Evolutionary conservation across 2,329 filamentous ascomycete genomes (phyloP), one percentile per base, ranked within the genome.

Genomic region (Trichoderma gracile): DNA sequence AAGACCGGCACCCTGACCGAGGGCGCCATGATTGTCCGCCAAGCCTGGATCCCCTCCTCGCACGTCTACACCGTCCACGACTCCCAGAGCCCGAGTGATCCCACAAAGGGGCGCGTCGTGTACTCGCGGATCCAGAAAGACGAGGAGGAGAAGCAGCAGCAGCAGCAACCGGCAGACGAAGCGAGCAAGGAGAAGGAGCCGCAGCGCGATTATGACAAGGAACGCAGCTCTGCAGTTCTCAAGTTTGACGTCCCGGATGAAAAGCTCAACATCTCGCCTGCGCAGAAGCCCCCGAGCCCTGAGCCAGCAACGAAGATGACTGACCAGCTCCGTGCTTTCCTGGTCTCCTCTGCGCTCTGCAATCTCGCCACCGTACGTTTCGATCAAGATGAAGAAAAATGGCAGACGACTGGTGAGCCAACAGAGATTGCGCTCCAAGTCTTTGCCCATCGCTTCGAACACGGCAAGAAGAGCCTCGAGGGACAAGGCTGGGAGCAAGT

Each of bases 351-450:
- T 15, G 84, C 88, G 1, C 81, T 91, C 2, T 89, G 87, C 76
- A 91, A 91, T 70, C 80, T 85, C 38, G 81, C 84, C n/a, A 86
- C 83, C 1, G 84, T 86, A 12, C 79, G 83, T 49, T 81, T 79
- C 62, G 83, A 84, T 52, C 78, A 84, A 0, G 79, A 81, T n/a
- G 79, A 83, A 30, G 77, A 78, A 30, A 79, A 79, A 67, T 91
- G 89, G 89, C 82, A 86, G 70, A 86, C 87, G 1, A 86, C 85
- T 14, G 89, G 88, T 14, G 88, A 91, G 71, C 88, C 89, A 0
- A 92, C 90, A 1, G 90, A 93, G 71, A 89, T 92, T 69, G 89
- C 90, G 1, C 83, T 93, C 6, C 89, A 92, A 69, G 88, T 93
- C 8, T 90, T 93, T 69, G 84, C 89, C 2, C 85, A 87, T 69